A percentile compares a stretch with the other conserved stretches of the same genome.
These are phyloP conservation scores for Botrytis aclada DNA, from an alignment of 2,329 filamentous ascomycete species.

Conservation along the genomic window DNA sequence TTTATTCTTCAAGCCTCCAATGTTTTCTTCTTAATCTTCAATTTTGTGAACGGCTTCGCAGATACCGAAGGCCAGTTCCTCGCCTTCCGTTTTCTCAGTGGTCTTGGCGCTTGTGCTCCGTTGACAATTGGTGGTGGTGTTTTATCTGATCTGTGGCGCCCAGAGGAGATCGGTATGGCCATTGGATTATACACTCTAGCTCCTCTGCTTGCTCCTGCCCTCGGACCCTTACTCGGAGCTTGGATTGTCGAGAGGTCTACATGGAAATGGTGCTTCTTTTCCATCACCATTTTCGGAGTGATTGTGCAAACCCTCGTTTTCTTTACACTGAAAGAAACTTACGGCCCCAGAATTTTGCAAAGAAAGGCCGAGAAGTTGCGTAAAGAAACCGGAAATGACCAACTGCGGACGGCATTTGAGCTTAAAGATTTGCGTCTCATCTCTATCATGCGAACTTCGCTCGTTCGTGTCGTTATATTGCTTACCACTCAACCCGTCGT, in stretches of 20 bases:
- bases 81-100: constrained; percentile 59
- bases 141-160: constrained; percentile 45
- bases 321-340: constrained; percentile 43
- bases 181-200: constrained; percentile 33
- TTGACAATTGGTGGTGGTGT: constrained; percentile 58
- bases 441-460: constrained; percentile 40
- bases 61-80: constrained; percentile 48
- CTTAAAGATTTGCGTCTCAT: constrained; percentile 35
- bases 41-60: constrained; percentile 46
- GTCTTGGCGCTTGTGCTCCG: constrained; percentile 54
- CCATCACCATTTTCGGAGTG: constrained; percentile 39
- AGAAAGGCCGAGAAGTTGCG: constrained; percentile 44
- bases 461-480: constrained; percentile 48
- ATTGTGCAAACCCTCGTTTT: not conserved
- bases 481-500: constrained; percentile 51
- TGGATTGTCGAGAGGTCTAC: constrained; percentile 50
- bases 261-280: constrained; percentile 39
- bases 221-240: constrained; percentile 45
- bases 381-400: constrained; percentile 48
- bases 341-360: constrained; percentile 46
- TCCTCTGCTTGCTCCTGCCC: constrained; percentile 25
- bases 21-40: constrained; percentile 46
- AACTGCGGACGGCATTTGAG: constrained; percentile 52
- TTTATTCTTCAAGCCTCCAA: constrained; percentile 14
- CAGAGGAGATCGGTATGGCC: constrained; percentile 46